A percentile compares a stretch with the other conserved stretches of the same genome.
Evolutionary conservation across 768 basidiomycete species (phyloP).

Genomic region (Leccinum subgranulosum): DNA sequence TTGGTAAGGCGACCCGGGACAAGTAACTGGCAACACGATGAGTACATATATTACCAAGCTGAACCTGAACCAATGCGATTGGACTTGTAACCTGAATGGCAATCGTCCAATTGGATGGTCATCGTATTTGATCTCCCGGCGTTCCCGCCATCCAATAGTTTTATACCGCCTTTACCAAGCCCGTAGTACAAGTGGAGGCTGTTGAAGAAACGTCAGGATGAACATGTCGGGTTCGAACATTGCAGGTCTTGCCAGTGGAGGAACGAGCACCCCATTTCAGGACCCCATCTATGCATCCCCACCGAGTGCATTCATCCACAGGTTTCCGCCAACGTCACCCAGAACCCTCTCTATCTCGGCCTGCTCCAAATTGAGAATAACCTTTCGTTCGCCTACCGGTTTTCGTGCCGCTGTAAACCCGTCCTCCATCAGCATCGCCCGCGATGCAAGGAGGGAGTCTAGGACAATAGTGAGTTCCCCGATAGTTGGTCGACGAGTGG

Average conservation of each 20-base stretch:
- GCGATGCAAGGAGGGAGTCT: slow-evolving; percentile 72
- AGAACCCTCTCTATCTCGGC: slow-evolving; percentile 83
- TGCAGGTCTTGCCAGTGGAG: neutral
- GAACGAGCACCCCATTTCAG: neutral
- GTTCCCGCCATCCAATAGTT: neutral
- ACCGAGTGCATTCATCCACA: slow-evolving; percentile 56
- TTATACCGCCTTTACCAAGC: neutral
- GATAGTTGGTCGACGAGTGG: slow-evolving; percentile 52
- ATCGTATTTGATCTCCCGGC: neutral
- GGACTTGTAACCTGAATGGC: neutral
- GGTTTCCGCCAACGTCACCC: slow-evolving; percentile 69
- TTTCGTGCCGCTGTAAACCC: slow-evolving; percentile 53
- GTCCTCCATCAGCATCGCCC: slow-evolving; percentile 73
- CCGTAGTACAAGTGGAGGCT: neutral
- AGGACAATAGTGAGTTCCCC: slow-evolving; percentile 69
- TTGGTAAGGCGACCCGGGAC: neutral
- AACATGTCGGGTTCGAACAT: neutral
- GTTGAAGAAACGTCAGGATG: neutral
- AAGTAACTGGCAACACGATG: neutral
- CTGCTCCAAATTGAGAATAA: slow-evolving; percentile 82
- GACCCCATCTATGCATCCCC: slow-evolving; percentile 5
- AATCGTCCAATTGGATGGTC: neutral
- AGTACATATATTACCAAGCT: neutral
- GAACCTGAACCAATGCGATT: neutral
- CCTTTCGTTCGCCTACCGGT: slow-evolving; percentile 58